Percentiles rank a stretch among this genome's conserved stretches.
Conservation (phyloP, 768 basidiomycete species). For the Russula vinacea region DNA sequence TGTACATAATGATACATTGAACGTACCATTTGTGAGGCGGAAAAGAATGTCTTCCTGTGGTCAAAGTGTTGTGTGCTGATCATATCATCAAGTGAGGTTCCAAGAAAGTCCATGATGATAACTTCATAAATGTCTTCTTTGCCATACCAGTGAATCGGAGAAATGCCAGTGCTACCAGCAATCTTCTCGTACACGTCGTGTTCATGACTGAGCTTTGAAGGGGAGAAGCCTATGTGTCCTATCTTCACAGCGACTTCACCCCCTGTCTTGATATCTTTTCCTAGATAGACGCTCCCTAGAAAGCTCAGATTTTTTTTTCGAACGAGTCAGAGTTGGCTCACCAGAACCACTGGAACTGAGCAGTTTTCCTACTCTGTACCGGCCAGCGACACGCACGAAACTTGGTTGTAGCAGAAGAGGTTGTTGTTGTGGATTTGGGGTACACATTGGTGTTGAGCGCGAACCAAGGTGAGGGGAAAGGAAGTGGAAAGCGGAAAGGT, state of each 20-base stretch:
- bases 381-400: not conserved
- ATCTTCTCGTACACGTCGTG: not conserved
- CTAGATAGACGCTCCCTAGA: not conserved
- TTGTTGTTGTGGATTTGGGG: too few species aligned
- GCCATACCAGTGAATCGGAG: not conserved
- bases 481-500: too few species aligned
- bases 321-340: not conserved
- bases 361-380: not conserved
- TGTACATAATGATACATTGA: not conserved
- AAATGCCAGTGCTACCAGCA: not conserved
- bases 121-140: not conserved
- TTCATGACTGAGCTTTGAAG: not conserved
- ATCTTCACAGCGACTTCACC: not conserved
- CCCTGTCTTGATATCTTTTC: not conserved
- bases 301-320: not conserved
- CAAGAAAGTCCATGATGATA: not conserved
- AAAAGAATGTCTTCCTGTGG: not conserved
- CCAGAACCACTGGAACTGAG: not conserved
- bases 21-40: not conserved
- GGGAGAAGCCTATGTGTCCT: not conserved
- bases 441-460: too few species aligned
- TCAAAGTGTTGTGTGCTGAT: not conserved
- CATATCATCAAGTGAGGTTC: not conserved
- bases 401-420: too few species aligned
- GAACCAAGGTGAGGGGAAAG: too few species aligned